phyloP scores from a whole-genome alignment of 495 filamentous ascomycete species.

The Daldinia decipiens region DNA sequence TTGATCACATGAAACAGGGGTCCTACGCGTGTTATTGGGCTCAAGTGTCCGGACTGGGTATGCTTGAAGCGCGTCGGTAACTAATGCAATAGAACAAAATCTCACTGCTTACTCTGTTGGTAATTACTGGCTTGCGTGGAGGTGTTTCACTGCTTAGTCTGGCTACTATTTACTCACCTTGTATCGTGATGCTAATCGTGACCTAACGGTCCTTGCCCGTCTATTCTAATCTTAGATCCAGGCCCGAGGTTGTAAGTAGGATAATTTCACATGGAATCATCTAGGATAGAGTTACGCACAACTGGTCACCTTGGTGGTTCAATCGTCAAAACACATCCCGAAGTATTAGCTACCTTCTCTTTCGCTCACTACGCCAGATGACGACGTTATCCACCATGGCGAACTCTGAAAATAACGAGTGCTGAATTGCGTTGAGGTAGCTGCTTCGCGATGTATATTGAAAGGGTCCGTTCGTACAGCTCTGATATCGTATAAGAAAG shows the following conservation, averaged over 20 bases:
- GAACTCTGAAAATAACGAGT: constrained; percentile 3
- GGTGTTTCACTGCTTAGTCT: not conserved
- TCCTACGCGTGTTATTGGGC: not conserved
- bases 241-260: not conserved
- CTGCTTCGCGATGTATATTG: not conserved
- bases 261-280: not conserved
- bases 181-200: not conserved
- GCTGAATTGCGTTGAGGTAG: not conserved
- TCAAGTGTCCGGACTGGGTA: not conserved
- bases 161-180: not conserved
- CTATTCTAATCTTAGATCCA: not conserved
- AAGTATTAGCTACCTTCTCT: not conserved
- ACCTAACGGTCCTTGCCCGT: not conserved
- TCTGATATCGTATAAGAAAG: not conserved
- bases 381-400: constrained; percentile 7
- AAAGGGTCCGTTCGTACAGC: not conserved
- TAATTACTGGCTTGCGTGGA: not conserved
- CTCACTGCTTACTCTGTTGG: not conserved
- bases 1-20: not conserved
- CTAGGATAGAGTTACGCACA: not conserved
- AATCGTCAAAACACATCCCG: too few relatives aligned
- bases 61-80: not conserved
- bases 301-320: too few relatives aligned
- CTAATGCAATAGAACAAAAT: not conserved
- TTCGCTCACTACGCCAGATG: not conserved